Evolutionary conservation across 495 filamentous ascomycete genomes (phyloP).

Genomic region (Niebla homalea): DNA sequence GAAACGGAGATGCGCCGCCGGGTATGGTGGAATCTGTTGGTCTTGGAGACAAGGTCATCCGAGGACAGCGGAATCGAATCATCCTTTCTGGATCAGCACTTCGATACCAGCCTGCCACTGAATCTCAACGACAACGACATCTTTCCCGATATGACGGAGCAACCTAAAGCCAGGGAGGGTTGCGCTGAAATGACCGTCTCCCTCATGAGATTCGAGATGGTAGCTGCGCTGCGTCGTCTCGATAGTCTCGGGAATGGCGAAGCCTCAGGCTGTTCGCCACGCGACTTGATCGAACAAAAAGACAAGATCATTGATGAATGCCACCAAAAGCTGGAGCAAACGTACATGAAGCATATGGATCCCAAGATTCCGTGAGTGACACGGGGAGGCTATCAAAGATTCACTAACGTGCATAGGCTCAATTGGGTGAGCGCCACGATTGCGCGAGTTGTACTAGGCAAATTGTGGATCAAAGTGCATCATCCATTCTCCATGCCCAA

Average conservation of each 20-base stretch:
- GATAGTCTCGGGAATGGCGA: conserved; percentile 19
- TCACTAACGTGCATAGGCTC: conserved; percentile 21
- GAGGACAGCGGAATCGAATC: conserved; percentile 80
- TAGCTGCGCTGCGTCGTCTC: conserved; percentile 29
- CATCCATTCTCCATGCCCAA: conserved; percentile 43
- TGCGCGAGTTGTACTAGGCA: conserved; percentile 53
- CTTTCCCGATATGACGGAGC: conserved; percentile 44
- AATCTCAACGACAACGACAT: conserved; percentile 78
- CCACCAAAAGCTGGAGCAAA: conserved; percentile 48
- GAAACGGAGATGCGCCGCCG: conserved; percentile 34
- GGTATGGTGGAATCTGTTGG: conserved; percentile 65
- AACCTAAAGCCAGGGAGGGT: conserved; percentile 43
- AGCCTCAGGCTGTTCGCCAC: conserved; percentile 12
- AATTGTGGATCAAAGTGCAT: conserved; percentile 50
- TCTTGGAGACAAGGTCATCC: conserved; percentile 62
- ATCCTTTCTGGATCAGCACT: conserved; percentile 52
- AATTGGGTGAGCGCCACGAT: conserved; percentile 61
- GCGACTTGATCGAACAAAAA: conserved; percentile 41
- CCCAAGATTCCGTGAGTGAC: conserved; percentile 33
- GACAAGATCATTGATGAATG: conserved; percentile 45
- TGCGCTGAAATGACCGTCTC: conserved; percentile 73
- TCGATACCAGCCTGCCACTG: conserved; percentile 59
- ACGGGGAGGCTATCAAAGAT: not conserved
- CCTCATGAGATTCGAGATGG: conserved; percentile 55
- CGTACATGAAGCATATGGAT: conserved; percentile 51